These are phyloP conservation scores for Monosporascus sp. DNA, from an alignment of 2,329 filamentous ascomycete species.

Conservation along the genomic window DNA sequence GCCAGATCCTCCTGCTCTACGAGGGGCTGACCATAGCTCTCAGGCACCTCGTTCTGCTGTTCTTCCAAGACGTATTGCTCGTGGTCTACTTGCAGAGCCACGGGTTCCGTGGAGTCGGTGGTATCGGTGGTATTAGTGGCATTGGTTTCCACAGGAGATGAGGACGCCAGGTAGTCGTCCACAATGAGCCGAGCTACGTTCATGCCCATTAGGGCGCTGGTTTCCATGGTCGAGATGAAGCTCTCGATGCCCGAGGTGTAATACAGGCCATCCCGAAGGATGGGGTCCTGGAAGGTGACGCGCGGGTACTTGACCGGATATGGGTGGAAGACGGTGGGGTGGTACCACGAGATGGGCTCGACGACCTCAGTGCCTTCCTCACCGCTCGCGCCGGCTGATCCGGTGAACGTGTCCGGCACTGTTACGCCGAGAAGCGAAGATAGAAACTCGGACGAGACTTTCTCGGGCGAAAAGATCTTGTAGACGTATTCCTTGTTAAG, in stretches of 20 bases:
- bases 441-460: constrained; percentile 48
- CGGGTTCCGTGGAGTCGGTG: background rate
- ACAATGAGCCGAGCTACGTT: constrained; percentile 71
- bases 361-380: constrained; percentile 23
- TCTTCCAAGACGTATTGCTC: constrained; percentile 3
- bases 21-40: background rate
- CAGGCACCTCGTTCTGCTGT: constrained; percentile 1
- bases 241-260: constrained; percentile 77
- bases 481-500: constrained; percentile 52
- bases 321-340: constrained; percentile 72
- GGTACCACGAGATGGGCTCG: constrained; percentile 66
- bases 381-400: constrained; percentile 2
- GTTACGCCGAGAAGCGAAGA: constrained; percentile 45
- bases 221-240: constrained; percentile 98
- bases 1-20: constrained; percentile 2
- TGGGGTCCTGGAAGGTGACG: constrained; percentile 78
- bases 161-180: constrained; percentile 42
- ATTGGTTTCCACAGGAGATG: constrained; percentile 1
- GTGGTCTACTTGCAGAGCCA: constrained; percentile 1
- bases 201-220: constrained; percentile 83
- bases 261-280: constrained; percentile 62
- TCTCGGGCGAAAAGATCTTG: constrained; percentile 59
- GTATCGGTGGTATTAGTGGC: background rate
- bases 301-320: constrained; percentile 85
- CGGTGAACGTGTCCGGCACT: constrained; percentile 37